A percentile compares a stretch with the other conserved stretches of the same genome.
These are phyloP conservation scores for Francoa sonchifolia DNA, from an alignment of 441 rosid species.

Conservation along the genomic window DNA sequence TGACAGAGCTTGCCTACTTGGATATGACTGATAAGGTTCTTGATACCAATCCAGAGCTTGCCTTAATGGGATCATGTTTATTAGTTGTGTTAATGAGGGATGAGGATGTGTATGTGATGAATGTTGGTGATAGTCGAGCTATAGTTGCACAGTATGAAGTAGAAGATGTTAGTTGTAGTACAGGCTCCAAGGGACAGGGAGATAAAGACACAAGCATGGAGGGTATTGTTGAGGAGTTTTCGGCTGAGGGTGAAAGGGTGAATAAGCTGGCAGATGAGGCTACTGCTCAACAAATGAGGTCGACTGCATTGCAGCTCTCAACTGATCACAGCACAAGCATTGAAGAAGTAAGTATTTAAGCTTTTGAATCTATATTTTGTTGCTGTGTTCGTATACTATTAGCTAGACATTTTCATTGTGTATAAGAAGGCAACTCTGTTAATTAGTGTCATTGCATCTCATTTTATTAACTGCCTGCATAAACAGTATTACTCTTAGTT, in stretches of 20 bases:
- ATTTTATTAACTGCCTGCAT: no score
- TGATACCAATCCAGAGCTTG: conserved; percentile 78
- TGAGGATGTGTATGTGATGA: no score
- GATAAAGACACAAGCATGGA: conserved; percentile 28
- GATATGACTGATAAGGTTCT: conserved; percentile 95
- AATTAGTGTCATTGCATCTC: no score
- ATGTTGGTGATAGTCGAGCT: conserved; percentile 95
- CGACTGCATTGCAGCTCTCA: conserved; percentile 82
- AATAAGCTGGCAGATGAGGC: conserved; percentile 19
- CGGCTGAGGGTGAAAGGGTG: conserved; percentile 13
- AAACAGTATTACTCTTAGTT: no score
- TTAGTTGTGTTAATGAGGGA: conserved; percentile 86
- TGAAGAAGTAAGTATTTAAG: conserved; percentile 61
- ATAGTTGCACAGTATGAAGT: conserved; percentile 68
- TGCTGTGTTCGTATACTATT: background rate
- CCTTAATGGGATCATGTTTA: conserved; percentile 94
- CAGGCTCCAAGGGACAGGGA: conserved; percentile 16
- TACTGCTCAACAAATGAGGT: conserved; percentile 28
- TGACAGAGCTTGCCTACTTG: conserved; percentile 65
- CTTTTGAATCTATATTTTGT: conserved; percentile 1
- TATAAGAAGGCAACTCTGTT: no score
- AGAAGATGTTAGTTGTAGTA: conserved; percentile 33
- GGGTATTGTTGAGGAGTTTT: conserved; percentile 32
- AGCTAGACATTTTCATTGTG: background rate
- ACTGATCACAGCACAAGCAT: conserved; percentile 95